Base-by-base conservation (phyloP, 2,329 filamentous ascomycete genomes). In the Sporothrix sp. region DNA sequence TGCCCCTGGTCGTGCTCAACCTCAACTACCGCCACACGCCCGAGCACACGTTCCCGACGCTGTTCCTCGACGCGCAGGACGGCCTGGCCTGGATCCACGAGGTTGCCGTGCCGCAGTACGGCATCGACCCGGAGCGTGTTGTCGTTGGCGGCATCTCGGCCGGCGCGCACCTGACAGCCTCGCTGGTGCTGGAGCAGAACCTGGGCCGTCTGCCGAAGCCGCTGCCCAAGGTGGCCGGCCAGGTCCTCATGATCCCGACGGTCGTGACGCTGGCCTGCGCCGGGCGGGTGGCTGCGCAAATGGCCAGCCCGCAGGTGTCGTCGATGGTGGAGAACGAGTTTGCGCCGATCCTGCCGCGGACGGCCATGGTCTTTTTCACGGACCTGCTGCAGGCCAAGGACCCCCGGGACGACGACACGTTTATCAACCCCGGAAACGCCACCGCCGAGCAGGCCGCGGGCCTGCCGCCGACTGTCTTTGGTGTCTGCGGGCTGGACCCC, bases 21-120 rank as follows among this genome's bases (percentile, higher is more conserved):
- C 64, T 80, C 11, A 76, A 78, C 55, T 81, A 81, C 58, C 71
- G 79, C 0, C 77, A 81, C 57, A 77, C 76, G 0, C 78, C 78
- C 0, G 72, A 80, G 47, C 63, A 70, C 54, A 57, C 52, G 0
- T 81, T 74, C 51, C 79, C 78, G 0, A 72, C 68, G 0, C 68
- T 71, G 0, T 78, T 71, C 71, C 54, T 73, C 38, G 79, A 82
- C 42, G 61, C 67, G 0, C 70, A 76, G 52, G 78, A 81, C 40
- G 69, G 71, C 0, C 74, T 79, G 28, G 63, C 68, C 16, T 82
- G 77, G 78, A 59, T 76, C 0, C 71, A 78, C 45, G 61, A 63
- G 13, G 63, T 74, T 51, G 67, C 70, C 1, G 56, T 43, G 18
- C 42, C 59, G 0, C 10, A 14, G 37, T 38, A 47, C 16, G 43